Conservation (phyloP, 257 asterid species). For the Dorcoceras hygrometricum region DNA sequence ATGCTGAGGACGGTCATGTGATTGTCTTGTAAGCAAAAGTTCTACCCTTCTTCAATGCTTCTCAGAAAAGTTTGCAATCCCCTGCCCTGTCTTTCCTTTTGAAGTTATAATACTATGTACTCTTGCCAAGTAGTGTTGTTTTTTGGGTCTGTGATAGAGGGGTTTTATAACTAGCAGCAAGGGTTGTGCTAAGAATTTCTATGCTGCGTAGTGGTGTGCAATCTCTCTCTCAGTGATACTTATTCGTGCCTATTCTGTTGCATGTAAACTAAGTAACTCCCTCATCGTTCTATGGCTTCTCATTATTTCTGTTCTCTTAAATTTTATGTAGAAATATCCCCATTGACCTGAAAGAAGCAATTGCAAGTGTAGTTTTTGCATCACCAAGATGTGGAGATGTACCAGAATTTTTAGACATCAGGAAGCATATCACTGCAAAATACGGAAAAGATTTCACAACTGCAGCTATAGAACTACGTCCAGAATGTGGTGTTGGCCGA, state of each 20-base stretch:
- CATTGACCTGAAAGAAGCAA: conserved; percentile 92
- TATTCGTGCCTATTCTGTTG: conserved; percentile 15
- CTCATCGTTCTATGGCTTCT: conserved; percentile 20
- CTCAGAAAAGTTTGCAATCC: background rate
- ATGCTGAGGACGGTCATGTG: background rate
- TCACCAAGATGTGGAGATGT: conserved; percentile 97
- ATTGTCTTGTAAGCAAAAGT: background rate
- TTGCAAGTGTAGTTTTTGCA: conserved; percentile 80
- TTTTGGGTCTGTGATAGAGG: background rate
- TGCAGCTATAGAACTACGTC: conserved; percentile 88
- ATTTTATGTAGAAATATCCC: conserved; percentile 71
- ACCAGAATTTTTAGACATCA: conserved; percentile 77
- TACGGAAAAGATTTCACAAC: conserved; percentile 84
- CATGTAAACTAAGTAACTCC: background rate
- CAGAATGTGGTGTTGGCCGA: conserved; percentile 90
- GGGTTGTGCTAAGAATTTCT: background rate
- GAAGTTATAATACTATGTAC: background rate
- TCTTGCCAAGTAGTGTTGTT: background rate
- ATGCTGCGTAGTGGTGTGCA: background rate
- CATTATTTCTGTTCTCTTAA: conserved; percentile 19
- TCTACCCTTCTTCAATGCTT: background rate
- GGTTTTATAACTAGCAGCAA: background rate
- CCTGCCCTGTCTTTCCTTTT: background rate
- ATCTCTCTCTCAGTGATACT: background rate
- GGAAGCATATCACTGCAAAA: conserved; percentile 73